Evolutionary conservation across 768 basidiomycete genomes (phyloP).

Genomic region (Dendrothele bispora): DNA sequence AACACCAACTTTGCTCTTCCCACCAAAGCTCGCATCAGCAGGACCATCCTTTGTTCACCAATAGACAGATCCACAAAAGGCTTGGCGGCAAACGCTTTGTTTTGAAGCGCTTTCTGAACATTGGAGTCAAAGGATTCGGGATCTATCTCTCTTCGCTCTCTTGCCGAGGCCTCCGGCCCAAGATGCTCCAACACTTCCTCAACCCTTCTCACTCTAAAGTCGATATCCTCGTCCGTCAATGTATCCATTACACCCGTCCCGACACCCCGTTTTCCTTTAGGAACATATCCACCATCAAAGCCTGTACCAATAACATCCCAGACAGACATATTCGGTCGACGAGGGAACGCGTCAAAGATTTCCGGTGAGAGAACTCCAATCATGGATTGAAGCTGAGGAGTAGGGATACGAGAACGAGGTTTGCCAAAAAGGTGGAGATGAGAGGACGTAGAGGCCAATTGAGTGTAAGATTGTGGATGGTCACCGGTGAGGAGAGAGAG

Average conservation of each 20-base stretch:
- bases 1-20: conserved; percentile 71
- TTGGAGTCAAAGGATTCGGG: not conserved
- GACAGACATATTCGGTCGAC: conserved; percentile 63
- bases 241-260: conserved; percentile 43
- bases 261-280: conserved; percentile 42
- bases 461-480: conserved; percentile 92
- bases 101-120: not conserved
- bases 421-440: conserved; percentile 57
- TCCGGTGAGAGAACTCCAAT: conserved; percentile 89
- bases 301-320: conserved; percentile 86
- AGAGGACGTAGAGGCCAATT: conserved; percentile 50
- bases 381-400: conserved; percentile 58
- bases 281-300: conserved; percentile 82
- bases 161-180: conserved; percentile 60
- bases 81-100: conserved; percentile 40
- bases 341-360: conserved; percentile 87
- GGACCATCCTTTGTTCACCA: conserved; percentile 76
- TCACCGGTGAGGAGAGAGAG: conserved; percentile 89
- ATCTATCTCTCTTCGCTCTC: conserved; percentile 21
- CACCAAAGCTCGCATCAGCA: conserved; percentile 87
- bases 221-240: conserved; percentile 21
- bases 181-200: conserved; percentile 65
- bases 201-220: conserved; percentile 37
- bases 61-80: conserved; percentile 66
- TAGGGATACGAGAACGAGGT: conserved; percentile 67